Base-by-base conservation (phyloP, 1,284 basidiomycete species). In the Cryptococcus floricola region DNA sequence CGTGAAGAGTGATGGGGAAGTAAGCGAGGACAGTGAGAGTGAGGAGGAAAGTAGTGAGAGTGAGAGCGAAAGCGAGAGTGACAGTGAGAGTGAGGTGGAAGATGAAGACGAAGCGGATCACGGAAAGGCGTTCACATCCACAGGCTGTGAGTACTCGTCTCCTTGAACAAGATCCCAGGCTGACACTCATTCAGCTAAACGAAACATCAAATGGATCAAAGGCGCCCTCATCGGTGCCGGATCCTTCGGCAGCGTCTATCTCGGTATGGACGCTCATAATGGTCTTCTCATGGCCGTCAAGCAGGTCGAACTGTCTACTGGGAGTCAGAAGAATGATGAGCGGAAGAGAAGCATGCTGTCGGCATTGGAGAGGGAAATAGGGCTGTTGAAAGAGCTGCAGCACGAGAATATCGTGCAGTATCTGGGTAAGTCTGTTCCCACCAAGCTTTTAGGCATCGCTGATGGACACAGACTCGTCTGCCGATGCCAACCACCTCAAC, bases 351-450 rank as follows among this genome's bases (percentile, higher is more conserved):
- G 84, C 75, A 98, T 98, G 94, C 83, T 96, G 7, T 91, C 85
- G 53, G 95, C 96, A 2, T 82, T 99, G 39, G 93, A 98, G 75
- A 83, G 88, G 38, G 96, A 99, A 78, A 98, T 98, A 59, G 96
- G 95, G 77, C 81, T 98, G 8, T 81, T 99, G 61, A 94, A 96
- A 76, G 89, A 92, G 55, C 79, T 99, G 28, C 88, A 97, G 68
- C 96, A 99, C 71, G 89, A 89, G 55, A 97, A 98, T 70, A 98
- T 98, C 59, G 96, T 98, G 46, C 94, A 98, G 77, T 98, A 98
- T 70, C 86, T 95, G 48, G 90, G 91, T 94, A 67, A 65, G 86
- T 79, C 10, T 18, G 3, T 25, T n/a, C 9, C 23, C 23, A 37
- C 10, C 31, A 3, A 16, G 12, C 18, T 39, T 14, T 39, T 12